These are phyloP conservation scores for Colletotrichum sp. DNA, from an alignment of 2,329 filamentous ascomycete species.

Conservation along the genomic window DNA sequence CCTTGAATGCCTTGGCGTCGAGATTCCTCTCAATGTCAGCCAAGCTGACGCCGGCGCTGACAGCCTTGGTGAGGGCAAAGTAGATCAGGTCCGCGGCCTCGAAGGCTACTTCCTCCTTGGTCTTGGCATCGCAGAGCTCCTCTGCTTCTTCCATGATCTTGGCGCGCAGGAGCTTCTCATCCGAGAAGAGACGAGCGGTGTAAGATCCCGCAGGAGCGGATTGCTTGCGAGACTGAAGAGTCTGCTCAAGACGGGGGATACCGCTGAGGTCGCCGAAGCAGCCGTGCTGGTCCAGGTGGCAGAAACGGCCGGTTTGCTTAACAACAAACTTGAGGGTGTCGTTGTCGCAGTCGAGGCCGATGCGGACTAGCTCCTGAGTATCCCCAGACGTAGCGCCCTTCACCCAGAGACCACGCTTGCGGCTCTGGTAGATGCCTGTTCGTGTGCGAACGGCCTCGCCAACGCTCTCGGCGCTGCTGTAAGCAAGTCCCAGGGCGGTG, in stretches of 20 bases:
- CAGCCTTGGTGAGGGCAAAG: slow-evolving; percentile 90
- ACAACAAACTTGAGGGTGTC: slow-evolving; percentile 93
- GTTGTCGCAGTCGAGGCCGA: slow-evolving; percentile 90
- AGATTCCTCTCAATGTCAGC: slow-evolving; percentile 92
- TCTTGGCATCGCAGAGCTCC: slow-evolving; percentile 87
- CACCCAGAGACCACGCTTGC: slow-evolving; percentile 94
- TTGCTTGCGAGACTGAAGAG: slow-evolving; percentile 78
- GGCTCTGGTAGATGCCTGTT: slow-evolving; percentile 90
- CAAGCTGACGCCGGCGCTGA: slow-evolving; percentile 82
- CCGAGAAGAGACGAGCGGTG: slow-evolving; percentile 89
- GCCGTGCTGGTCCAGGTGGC: slow-evolving; percentile 88
- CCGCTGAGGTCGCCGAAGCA: slow-evolving; percentile 90
- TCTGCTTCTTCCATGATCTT: slow-evolving; percentile 99
- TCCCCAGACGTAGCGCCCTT: slow-evolving; percentile 96
- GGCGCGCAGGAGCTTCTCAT: slow-evolving; percentile 85
- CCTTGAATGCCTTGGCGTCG: slow-evolving; percentile 93
- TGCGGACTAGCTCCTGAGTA: slow-evolving; percentile 83
- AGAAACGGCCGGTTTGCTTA: slow-evolving; percentile 90
- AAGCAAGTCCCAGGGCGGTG: slow-evolving; percentile 85
- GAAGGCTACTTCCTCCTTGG: slow-evolving; percentile 84
- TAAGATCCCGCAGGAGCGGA: slow-evolving; percentile 91
- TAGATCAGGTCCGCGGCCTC: slow-evolving; percentile 96
- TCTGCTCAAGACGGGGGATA: slow-evolving; percentile 85
- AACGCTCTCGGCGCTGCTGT: slow-evolving; percentile 92
- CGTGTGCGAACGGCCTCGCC: slow-evolving; percentile 81